phyloP scores from a whole-genome alignment of 2,329 filamentous ascomycete species.

The Epichloe coenophiala region DNA sequence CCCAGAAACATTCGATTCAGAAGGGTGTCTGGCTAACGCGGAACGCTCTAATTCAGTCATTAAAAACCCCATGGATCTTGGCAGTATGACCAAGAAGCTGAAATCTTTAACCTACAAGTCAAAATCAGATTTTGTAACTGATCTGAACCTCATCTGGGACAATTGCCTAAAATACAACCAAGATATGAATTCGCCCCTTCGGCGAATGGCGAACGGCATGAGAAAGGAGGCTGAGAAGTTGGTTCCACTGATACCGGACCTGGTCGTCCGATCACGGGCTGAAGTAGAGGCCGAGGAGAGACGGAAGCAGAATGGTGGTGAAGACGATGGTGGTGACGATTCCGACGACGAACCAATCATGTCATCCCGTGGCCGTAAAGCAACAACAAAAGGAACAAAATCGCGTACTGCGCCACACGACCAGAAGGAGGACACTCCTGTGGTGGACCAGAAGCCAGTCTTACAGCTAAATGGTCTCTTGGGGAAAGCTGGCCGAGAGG shows the following conservation, averaged over 20 bases:
- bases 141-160: conserved; percentile 90
- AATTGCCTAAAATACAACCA: conserved; percentile 96
- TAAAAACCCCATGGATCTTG: conserved; percentile 95
- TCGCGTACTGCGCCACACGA: conserved; percentile 62
- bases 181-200: conserved; percentile 71
- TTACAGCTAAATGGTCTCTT: conserved; percentile 53
- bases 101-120: conserved; percentile 68
- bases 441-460: conserved; percentile 58
- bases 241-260: conserved; percentile 86
- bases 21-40: neutral
- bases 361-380: conserved; percentile 86
- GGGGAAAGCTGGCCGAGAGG: conserved; percentile 46
- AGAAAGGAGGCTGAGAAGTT: conserved; percentile 95
- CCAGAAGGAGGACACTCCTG: conserved; percentile 67
- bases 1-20: neutral
- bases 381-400: conserved; percentile 59
- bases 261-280: conserved; percentile 77
- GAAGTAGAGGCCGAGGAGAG: conserved; percentile 86
- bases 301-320: conserved; percentile 72
- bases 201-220: conserved; percentile 93
- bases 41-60: conserved; percentile 45
- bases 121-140: conserved; percentile 87
- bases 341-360: conserved; percentile 97
- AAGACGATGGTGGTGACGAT: conserved; percentile 73
- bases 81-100: conserved; percentile 96